phyloP scores from a whole-genome alignment of 192 early-diverging fungal genomes.

The Backusella macrospora region DNA sequence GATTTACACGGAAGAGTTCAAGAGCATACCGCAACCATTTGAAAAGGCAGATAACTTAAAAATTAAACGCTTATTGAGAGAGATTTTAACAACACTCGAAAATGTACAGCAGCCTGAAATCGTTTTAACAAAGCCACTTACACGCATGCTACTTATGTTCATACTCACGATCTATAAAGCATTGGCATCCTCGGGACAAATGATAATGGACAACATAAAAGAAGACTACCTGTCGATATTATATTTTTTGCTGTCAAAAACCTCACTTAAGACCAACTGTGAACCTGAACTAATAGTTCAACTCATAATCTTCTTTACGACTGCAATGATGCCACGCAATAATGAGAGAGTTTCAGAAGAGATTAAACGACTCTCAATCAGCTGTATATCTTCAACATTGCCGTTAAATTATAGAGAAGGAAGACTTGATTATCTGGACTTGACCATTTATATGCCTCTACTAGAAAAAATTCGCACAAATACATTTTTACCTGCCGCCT shows the following conservation, averaged over 20 bases:
- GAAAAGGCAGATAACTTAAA: not conserved
- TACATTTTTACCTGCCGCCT: constrained; percentile 18
- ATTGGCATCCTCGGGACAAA: too few species aligned
- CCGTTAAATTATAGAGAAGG: constrained; percentile 19
- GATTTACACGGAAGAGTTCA: not conserved
- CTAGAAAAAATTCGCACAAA: constrained; percentile 13
- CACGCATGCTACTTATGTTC: not conserved
- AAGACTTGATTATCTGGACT: not conserved
- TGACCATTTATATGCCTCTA: not conserved
- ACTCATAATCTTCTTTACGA: constrained; percentile 6
- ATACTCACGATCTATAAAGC: not conserved
- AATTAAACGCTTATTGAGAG: not conserved
- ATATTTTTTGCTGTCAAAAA: constrained; percentile 21
- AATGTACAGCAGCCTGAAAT: not conserved
- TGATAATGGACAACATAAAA: not conserved
- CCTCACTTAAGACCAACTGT: not conserved
- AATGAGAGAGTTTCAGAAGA: constrained; percentile 33
- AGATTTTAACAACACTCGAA: constrained; percentile 3
- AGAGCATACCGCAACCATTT: not conserved
- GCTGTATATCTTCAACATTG: constrained; percentile 30
- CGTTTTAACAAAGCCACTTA: not conserved
- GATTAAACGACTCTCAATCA: constrained; percentile 25
- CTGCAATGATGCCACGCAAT: not conserved
- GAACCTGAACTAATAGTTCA: not conserved
- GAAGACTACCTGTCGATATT: not conserved